phyloP scores from a whole-genome alignment of 148 eudicot species.

The Persicaria maculosa region DNA sequence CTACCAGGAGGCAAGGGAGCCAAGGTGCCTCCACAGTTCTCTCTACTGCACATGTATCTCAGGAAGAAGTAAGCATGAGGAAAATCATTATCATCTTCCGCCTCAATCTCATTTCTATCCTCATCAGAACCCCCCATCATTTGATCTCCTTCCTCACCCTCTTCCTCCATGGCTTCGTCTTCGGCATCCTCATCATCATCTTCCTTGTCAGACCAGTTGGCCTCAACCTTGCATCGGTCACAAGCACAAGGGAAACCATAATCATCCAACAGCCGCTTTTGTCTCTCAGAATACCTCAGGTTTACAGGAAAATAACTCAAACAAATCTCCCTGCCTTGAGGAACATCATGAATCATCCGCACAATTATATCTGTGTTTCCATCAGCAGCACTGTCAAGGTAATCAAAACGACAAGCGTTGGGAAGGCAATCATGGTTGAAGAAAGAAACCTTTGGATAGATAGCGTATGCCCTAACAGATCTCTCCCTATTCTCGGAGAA shows the following conservation, averaged over 20 bases:
- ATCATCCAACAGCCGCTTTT: slow-evolving; percentile 63
- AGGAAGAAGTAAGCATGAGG: slow-evolving; percentile 89
- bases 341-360: slow-evolving; percentile 68
- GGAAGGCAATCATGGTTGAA: slow-evolving; percentile 96
- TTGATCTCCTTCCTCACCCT: slow-evolving; percentile 15
- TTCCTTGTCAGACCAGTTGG: slow-evolving; percentile 69
- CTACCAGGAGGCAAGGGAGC: slow-evolving; percentile 70
- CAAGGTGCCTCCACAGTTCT: slow-evolving; percentile 84
- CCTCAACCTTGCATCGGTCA: slow-evolving; percentile 90
- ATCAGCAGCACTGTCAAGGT: slow-evolving; percentile 37
- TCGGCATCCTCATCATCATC: slow-evolving; percentile 38
- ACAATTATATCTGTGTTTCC: slow-evolving; percentile 63
- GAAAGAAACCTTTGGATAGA: slow-evolving; percentile 71
- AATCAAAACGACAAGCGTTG: slow-evolving; percentile 90
- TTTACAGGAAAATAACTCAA: slow-evolving; percentile 90
- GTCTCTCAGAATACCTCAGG: slow-evolving; percentile 53
- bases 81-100: slow-evolving; percentile 43
- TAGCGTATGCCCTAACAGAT: slow-evolving; percentile 81
- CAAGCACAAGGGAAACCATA: slow-evolving; percentile 74
- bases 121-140: slow-evolving; percentile 24
- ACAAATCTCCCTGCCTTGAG: slow-evolving; percentile 69
- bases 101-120: slow-evolving; percentile 20
- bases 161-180: slow-evolving; percentile 35
- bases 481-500: slow-evolving; percentile 36
- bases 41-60: slow-evolving; percentile 67